Base-by-base conservation (phyloP, 164 flowering plant genomes). In the Chimonanthus salicifolius region DNA sequence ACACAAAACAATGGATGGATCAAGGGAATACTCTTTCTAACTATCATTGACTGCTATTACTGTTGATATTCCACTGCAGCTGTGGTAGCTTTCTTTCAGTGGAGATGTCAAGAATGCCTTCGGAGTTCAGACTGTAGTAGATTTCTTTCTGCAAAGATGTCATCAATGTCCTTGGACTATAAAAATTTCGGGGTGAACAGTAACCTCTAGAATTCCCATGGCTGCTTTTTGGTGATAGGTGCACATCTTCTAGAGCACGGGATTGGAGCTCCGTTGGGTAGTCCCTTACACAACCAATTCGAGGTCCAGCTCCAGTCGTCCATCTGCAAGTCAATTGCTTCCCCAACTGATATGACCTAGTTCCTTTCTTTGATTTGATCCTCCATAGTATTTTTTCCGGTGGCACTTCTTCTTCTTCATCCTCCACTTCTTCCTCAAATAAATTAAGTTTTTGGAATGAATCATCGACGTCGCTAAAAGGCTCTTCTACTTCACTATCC, bases 231-330 rank as follows among this genome's bases (percentile, higher is more conserved):
- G 97, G 97, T 65, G 95, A 92, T 80, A 92, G 75, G 72, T 84
- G 81, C 49, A 90, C 88, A 67, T 88, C 81, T 83, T 90, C 95
- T 67, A 92, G 68, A 20, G 90, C 95, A 7, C 80, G 82, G 47
- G 74, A 72, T 64, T 89, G 97, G 60, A 90, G 88, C 77, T 85
- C 86, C 0, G 88, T 78, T 2, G 97, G 97, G 69, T 88, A 87
- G 76, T 92, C 95, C 77, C 94, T 80, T 51, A 92, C 88, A 72
- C 94, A 92, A 45, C 94, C 88, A 21, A 92, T 90, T 49, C 97
- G 78, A 3, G 97, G 90, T 13, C 97, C 97, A 13, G 92, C 90
- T 68, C 97, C 97, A 2, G 91, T 86, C 15, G 89, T 85, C 97
- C 97, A 92, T 78, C 83, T 89, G 82, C 84, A 84, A 15, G 94